Base-by-base conservation (phyloP, 257 asterid species). In the Nicotiana attenuata region DNA sequence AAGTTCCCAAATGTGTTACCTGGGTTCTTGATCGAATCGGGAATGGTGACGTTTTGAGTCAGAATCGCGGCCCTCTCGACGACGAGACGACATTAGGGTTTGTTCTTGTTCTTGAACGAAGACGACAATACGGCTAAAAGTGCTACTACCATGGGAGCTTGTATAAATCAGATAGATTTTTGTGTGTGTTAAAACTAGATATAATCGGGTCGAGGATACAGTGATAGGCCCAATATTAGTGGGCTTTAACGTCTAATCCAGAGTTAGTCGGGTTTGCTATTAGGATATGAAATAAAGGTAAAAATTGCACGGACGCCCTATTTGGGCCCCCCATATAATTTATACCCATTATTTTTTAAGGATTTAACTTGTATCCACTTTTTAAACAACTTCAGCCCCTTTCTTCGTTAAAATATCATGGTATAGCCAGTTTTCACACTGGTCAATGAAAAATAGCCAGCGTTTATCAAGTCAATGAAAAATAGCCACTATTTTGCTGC, bases 1-100 rank as follows among this genome's bases (percentile, higher is more conserved):
- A 20, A 20, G 77, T 41, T 22, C 0, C 35, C 20, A 71, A 45
- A 13, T 5, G 24, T 41, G 17, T 0, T 88, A 93, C 98, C 98
- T 92, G 77, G 97, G 95, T 82, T 95, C 96, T 65, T 91, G 92
- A 84, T 91, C 98, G 88, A 90, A 90, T 73, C 96, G 91, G 60
- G 97, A 90, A 79, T 92, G 95, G 85, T 82, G 90, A 31, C 97
- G 93, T 84, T 88, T 90, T 6, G 96, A 79, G 8, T 93, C 97
- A 82, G 90, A 88, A 81, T 84, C 87, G 66, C 93, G 96, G 81
- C 84, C 89, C 31, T 92, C 96, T 26, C 92, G 91, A 77, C 97
- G 31, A 29, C 33, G 97, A 55, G 97, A 91, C 97, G 80, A 75
- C 80, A 75, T 75, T 75, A 75, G 80, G 80, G 41, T 47, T 28